These are phyloP conservation scores for Gracilariopsis chorda DNA, from an alignment of 23 red algal species.

Conservation along the genomic window DNA sequence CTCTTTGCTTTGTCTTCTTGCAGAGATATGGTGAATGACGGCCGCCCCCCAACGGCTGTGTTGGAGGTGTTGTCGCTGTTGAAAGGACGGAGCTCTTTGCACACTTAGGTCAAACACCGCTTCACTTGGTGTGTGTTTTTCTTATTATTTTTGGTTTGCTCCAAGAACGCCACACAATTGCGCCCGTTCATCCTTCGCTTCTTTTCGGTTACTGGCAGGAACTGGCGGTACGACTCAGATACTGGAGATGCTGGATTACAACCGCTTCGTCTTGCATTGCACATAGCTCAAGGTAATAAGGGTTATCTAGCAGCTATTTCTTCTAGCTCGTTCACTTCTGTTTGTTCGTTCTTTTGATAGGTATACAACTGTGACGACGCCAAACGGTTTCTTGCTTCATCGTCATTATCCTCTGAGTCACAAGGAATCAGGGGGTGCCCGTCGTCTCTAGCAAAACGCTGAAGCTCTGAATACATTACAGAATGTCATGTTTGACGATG, in stretches of 20 bases:
- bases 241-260: not conserved
- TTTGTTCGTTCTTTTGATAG: not conserved
- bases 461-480: too few relatives aligned
- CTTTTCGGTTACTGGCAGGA: too few relatives aligned
- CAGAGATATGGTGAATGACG: conserved; percentile 58
- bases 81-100: not conserved
- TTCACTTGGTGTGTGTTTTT: not conserved
- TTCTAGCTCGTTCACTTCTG: conserved; percentile 8
- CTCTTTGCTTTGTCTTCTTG: conserved; percentile 44
- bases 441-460: too few relatives aligned
- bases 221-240: too few relatives aligned
- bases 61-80: conserved; percentile 33
- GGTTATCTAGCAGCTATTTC: not conserved
- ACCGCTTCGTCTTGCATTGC: not conserved
- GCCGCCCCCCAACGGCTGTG: conserved; percentile 45
- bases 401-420: too few relatives aligned
- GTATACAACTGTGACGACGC: not conserved
- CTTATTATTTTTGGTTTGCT: not conserved
- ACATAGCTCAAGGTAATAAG: not conserved
- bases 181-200: too few relatives aligned
- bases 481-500: too few relatives aligned
- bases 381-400: too few relatives aligned
- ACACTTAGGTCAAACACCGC: not conserved
- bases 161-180: too few relatives aligned
- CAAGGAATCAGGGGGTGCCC: too few relatives aligned